These are phyloP conservation scores for Fusarium foetens DNA, from an alignment of 2,329 filamentous ascomycete species.

Conservation along the genomic window DNA sequence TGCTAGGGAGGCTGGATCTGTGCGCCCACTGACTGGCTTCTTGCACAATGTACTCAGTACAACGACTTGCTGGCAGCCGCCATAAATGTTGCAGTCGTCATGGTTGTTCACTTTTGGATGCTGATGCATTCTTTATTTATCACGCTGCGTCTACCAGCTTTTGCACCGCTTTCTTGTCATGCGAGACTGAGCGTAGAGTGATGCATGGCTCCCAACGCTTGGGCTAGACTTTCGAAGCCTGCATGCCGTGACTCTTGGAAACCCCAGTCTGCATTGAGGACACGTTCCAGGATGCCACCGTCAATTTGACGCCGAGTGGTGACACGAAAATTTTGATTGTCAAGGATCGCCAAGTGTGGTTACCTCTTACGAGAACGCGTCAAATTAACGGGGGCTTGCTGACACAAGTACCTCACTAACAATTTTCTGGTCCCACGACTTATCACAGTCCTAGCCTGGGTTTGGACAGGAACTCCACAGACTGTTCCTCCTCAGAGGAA, in stretches of 20 bases:
- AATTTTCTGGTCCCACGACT: conserved; percentile 45
- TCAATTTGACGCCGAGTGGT: conserved; percentile 37
- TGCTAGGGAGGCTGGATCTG: conserved; percentile 45
- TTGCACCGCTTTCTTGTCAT: not conserved
- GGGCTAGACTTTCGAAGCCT: not conserved
- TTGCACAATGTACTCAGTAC: conserved; percentile 41
- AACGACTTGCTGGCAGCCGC: conserved; percentile 7
- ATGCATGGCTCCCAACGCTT: not conserved
- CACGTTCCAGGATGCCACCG: conserved; percentile 32
- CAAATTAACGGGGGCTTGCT: conserved; percentile 33
- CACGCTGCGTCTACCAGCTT: not conserved
- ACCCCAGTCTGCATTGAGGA: conserved; percentile 29
- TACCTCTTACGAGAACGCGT: conserved; percentile 45
- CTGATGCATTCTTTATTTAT: conserved; percentile 11
- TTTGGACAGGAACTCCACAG: conserved; percentile 22
- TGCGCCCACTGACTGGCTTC: conserved; percentile 49
- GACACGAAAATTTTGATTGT: conserved; percentile 48
- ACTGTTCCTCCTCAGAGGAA: conserved; percentile 18
- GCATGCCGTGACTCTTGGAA: not conserved
- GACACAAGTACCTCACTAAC: conserved; percentile 52
- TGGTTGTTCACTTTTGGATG: conserved; percentile 17
- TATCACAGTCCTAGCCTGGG: not conserved
- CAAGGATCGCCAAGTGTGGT: conserved; percentile 45
- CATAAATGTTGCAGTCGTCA: conserved; percentile 18
- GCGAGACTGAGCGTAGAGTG: not conserved